phyloP scores from a whole-genome alignment of 352 stramenopile species.

The Phytopythium litorale region DNA sequence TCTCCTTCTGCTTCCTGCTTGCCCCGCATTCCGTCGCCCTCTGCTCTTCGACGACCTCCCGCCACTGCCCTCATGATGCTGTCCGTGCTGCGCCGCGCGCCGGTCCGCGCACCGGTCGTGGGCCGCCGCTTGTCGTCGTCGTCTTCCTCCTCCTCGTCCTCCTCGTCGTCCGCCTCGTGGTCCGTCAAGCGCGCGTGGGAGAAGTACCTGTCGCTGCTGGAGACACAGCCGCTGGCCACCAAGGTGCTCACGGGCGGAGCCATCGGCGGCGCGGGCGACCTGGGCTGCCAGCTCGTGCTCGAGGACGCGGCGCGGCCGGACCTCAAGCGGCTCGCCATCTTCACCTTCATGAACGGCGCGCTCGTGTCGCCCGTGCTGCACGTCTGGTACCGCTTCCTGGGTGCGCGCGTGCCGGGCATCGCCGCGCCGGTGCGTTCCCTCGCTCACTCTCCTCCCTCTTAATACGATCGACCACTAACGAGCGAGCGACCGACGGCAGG shows the following conservation, averaged over 20 bases:
- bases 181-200: slow-evolving; percentile 36
- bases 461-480: not conserved
- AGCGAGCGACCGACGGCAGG: slow-evolving; percentile 3
- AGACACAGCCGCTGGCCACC: slow-evolving; percentile 50
- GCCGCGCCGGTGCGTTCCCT: slow-evolving; percentile 15
- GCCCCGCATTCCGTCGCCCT: too few species aligned
- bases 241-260: slow-evolving; percentile 59
- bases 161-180: slow-evolving; percentile 7
- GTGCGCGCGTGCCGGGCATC: slow-evolving; percentile 30
- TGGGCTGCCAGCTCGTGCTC: slow-evolving; percentile 66
- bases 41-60: not conserved
- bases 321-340: slow-evolving; percentile 47
- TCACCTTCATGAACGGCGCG: slow-evolving; percentile 62
- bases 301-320: slow-evolving; percentile 30
- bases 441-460: too few species aligned
- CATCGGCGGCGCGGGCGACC: slow-evolving; percentile 66
- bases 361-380: slow-evolving; percentile 76
- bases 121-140: not conserved
- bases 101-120: not conserved
- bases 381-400: slow-evolving; percentile 71
- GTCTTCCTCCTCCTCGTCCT: not conserved
- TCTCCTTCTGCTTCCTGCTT: too few species aligned
- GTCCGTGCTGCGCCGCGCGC: slow-evolving; percentile 18
- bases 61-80: slow-evolving; percentile 16
- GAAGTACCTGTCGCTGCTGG: slow-evolving; percentile 50